Base-by-base conservation (phyloP, 345 rosid genomes). In the Brassica incana region DNA sequence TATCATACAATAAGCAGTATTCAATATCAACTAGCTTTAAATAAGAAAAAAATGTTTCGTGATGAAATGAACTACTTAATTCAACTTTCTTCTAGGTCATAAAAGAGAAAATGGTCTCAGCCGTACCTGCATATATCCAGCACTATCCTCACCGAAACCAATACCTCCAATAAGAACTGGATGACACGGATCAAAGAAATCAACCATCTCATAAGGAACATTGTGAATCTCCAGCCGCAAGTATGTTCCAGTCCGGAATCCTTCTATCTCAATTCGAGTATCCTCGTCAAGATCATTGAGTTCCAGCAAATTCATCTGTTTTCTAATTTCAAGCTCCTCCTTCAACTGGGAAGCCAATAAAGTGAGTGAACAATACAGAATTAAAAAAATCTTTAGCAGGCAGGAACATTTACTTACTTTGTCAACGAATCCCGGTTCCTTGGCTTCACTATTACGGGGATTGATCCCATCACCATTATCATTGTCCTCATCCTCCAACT, bases 101-200 rank as follows among this genome's bases (percentile, higher is more conserved):
- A 65, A 71, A 70, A 11, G 58, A 48, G 25, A 66, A 45, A 11
- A 56, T 23, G 18, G 69, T 7, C 50, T 65, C 52, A 71, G 60
- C 67, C 85, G 83, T 77, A 95, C 99, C 98, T 95, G 99, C 99
- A 95, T 95, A 82, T 86, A 93, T 75, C 99, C 99, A 70, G 82
- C 85, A 84, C 79, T 88, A 81, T 95, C 98, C 86, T 95, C 99
- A 2, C 97, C 97, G 35, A 85, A 84, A 76, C 94, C 93, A 74
- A 95, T 81, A 78, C 97, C 99, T 75, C 98, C 97, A 65, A 93
- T 91, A 76, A 95, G 72, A 81, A 91, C 61, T 65, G 99, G 98
- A 83, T 91, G 91, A 78, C 87, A 85, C 8, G 99, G 98, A 82
- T 93, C 96, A 88, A 91, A 93, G 86, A 89, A 85, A 77, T 90